Evolutionary conservation across 495 filamentous ascomycete genomes (phyloP), one percentile per base, ranked within the genome.

Genomic region (Xylaria grammica): DNA sequence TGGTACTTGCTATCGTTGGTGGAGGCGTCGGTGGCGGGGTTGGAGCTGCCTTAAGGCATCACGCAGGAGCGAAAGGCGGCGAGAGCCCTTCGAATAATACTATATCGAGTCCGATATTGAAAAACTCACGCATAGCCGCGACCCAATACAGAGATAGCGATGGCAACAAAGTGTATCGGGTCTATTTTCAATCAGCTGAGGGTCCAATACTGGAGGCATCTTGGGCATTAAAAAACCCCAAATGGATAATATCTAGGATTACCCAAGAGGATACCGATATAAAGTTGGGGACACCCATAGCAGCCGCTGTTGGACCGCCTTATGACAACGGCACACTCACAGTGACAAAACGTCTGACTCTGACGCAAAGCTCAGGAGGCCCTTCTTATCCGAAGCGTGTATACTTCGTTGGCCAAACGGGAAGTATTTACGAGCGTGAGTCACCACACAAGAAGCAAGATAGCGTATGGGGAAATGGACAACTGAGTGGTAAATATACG

Each of bases 391-490:
- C 34, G 11, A 45, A 45, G n/a, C 9, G n/a, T 45, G 42, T 45
- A 17, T 45, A 45, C 42, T 17, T 45, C n/a, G 42, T 45, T 19
- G 42, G 42, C n/a, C 42, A 45, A 45, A 45, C 6, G n/a, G 63
- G 63, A 9, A 61, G 30, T 4, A n/a, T 66, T 15, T 34, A 36
- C 0, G 63, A 66, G 38, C 56, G 63, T 4, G 55, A 61, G 26
- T 66, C 63, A 3, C 63, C 63, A 10, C 61, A 61, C 44, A 66
- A 66, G 32, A 17, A n/a, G 36, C 36, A 8, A 24, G 52, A 0
- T 62, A 53, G 17, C n/a, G 7, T 17, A 4, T 45, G 42, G 42
- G 17, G 42, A 17, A 17, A 45, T n/a, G 42, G n/a, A 7, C 9
- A 9, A 13, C n/a, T 45, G 60, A 59, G 38, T 42, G 59, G 65